Base-by-base conservation (phyloP, 1,139 yeast species). In the Martiniozyma asiatica region DNA sequence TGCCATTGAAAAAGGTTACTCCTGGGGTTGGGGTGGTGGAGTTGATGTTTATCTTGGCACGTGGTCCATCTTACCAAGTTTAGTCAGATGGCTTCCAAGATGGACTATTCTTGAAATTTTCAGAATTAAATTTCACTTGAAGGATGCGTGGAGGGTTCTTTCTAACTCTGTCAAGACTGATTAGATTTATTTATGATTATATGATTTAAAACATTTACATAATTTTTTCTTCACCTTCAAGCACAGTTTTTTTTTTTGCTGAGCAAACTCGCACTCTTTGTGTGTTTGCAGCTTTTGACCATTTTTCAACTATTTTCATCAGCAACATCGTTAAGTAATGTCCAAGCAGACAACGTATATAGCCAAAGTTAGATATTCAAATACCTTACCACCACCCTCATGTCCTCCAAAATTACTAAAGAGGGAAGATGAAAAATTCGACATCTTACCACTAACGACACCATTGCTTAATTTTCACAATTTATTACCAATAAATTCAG, bases 321-420 rank as follows among this genome's bases (percentile, higher is more conserved):
- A n/a, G n/a, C n/a, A n/a, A n/a, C n/a, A n/a, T n/a, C n/a, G n/a
- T n/a, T n/a, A n/a, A n/a, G n/a, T n/a, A n/a, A n/a, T n/a, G n/a
- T n/a, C n/a, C n/a, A n/a, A n/a, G n/a, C n/a, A n/a, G n/a, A n/a
- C n/a, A n/a, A n/a, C n/a, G n/a, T n/a, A n/a, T n/a, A n/a, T n/a
- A n/a, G 92, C 94, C 34, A 78, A 81, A 44, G 73, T 81, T 33
- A 70, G 94, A 48, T 89, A 85, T 53, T 73, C 73, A 38, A 89
- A 89, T 51, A 81, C 74, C 47, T 62, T 89, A 20, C 98, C 98
- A 11, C 89, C 96, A 2, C 97, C 98, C 8, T 81, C 92, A 15
- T 66, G 92, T 40, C 85, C 94, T 32, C 97, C 99, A 15, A 84
- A 81, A 53, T 65, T 85, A 36, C 55, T 89, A 35, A 69, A 75